These are phyloP conservation scores for Coemansia sp. DNA, from an alignment of 192 early-diverging fungal genomes.

Conservation along the genomic window DNA sequence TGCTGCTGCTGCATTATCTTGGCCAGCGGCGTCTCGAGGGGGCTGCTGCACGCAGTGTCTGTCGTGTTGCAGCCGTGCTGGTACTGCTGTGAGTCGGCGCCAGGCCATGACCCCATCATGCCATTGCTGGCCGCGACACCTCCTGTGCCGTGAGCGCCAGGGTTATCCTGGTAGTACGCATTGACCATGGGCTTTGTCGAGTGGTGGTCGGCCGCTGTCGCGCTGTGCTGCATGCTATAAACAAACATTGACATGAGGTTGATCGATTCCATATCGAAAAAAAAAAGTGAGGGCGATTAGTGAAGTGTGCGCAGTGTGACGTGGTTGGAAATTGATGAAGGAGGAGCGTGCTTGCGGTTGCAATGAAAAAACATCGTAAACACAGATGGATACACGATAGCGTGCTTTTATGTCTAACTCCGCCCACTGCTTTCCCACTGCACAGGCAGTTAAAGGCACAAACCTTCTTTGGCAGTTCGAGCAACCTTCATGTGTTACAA, in stretches of 20 bases:
- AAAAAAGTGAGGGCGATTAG: not conserved
- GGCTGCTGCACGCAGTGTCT: conserved; percentile 44
- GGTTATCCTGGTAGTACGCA: conserved; percentile 10
- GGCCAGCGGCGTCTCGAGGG: conserved; percentile 40
- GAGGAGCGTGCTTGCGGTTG: not conserved
- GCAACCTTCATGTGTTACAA: conserved; percentile 4
- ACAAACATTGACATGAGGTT: conserved; percentile 9
- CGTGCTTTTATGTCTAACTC: not conserved
- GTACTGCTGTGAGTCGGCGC: conserved; percentile 5
- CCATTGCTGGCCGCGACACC: conserved; percentile 9
- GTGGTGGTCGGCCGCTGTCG: conserved; percentile 11
- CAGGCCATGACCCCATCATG: conserved; percentile 23
- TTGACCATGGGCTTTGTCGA: conserved; percentile 8
- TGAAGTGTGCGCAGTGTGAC: not conserved
- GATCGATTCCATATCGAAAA: conserved; percentile 8
- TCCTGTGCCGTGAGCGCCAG: conserved; percentile 4
- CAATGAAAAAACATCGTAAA: not conserved
- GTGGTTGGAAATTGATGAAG: not conserved
- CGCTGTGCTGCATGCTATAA: conserved; percentile 20
- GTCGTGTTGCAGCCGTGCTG: conserved; percentile 13
- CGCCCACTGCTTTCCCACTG: not conserved
- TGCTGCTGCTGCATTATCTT: conserved; percentile 50
- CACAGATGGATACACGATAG: not conserved
- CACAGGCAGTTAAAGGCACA: not conserved
- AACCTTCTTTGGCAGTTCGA: not conserved